A percentile compares a stretch with the other conserved stretches of the same genome.
phyloP scores from a whole-genome alignment of 2,329 filamentous ascomycete genomes.

The Eutypa lata region DNA sequence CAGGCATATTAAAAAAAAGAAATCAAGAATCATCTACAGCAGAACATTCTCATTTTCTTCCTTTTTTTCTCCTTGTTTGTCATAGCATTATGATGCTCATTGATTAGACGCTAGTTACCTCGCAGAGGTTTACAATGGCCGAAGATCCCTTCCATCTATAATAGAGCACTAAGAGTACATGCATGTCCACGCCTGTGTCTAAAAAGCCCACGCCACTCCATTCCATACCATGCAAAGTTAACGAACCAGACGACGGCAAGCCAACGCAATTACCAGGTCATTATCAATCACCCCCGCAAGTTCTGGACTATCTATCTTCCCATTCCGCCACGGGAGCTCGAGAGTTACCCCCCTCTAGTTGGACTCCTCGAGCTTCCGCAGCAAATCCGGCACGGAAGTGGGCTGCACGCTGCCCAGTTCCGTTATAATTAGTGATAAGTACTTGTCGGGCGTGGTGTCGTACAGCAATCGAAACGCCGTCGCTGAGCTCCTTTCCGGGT shows the following conservation, averaged over 20 bases:
- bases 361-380: slow-evolving; percentile 56
- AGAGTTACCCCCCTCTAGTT: slow-evolving; percentile 31
- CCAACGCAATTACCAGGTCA: background rate
- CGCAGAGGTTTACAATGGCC: no score
- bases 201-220: no score
- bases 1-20: background rate
- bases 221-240: background rate
- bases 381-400: slow-evolving; percentile 70
- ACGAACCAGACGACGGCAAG: background rate
- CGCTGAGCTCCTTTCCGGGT: slow-evolving; percentile 62
- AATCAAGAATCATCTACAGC: background rate
- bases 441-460: slow-evolving; percentile 85
- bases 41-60: background rate
- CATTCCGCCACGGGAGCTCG: background rate
- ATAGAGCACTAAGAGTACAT: no score
- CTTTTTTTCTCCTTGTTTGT: background rate
- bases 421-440: slow-evolving; percentile 84
- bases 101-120: no score
- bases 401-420: slow-evolving; percentile 86
- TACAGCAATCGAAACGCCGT: slow-evolving; percentile 69
- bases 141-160: no score
- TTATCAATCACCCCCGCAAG: background rate
- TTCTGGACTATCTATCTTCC: background rate
- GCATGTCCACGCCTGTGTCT: no score
- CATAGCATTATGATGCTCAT: background rate